Conservation (phyloP, 306 rosid species). For the Ochetophila trinervis region DNA sequence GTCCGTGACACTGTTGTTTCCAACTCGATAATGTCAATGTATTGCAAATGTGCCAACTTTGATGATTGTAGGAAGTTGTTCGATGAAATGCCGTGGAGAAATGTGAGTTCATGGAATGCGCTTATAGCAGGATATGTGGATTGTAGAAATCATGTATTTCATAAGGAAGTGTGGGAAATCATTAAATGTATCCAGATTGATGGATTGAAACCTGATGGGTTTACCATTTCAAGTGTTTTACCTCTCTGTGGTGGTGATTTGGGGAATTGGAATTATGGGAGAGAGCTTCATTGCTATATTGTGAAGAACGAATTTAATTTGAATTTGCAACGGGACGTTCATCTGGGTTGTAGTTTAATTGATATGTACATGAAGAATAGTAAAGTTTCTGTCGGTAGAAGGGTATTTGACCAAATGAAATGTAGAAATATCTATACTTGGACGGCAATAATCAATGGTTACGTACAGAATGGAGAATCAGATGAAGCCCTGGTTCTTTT, state of each 20-base stretch:
- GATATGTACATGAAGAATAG: constrained; percentile 71
- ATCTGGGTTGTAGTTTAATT: constrained; percentile 73
- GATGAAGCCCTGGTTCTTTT: constrained; percentile 56
- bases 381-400: constrained; percentile 39
- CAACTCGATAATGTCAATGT: constrained; percentile 70
- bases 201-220: constrained; percentile 59
- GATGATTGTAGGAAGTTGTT: constrained; percentile 49
- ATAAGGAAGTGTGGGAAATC: constrained; percentile 37
- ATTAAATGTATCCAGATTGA: constrained; percentile 40
- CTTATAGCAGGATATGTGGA: constrained; percentile 48
- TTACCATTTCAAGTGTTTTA: constrained; percentile 58
- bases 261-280: constrained; percentile 52
- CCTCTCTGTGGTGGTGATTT: constrained; percentile 35
- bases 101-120: constrained; percentile 64
- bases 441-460: constrained; percentile 74
- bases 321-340: constrained; percentile 44
- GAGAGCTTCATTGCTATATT: constrained; percentile 66
- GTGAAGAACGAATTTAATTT: constrained; percentile 49
- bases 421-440: constrained; percentile 59
- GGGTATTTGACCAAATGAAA: constrained; percentile 62
- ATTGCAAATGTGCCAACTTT: constrained; percentile 46
- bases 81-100: constrained; percentile 69
- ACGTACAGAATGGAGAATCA: constrained; percentile 48
- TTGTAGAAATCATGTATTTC: constrained; percentile 17
- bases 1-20: constrained; percentile 49